Base-by-base conservation (phyloP, 2,329 filamentous ascomycete species). In the Fusarium napiforme region DNA sequence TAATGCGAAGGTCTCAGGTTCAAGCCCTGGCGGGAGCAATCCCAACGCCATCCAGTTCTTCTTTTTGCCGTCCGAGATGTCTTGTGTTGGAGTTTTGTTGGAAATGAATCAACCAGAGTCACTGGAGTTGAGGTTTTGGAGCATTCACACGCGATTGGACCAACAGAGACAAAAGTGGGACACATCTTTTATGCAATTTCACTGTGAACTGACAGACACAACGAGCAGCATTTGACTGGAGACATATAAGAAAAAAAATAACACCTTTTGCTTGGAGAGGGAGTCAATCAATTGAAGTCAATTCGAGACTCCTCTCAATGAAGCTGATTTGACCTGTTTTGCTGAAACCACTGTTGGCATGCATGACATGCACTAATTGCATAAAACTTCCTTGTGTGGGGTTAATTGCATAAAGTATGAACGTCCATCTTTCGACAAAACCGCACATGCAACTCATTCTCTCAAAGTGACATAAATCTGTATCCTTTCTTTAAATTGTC, bases 1-100 rank as follows among this genome's bases (percentile, higher is more conserved):
- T 60, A 56, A 60, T 60, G 58, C 58, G 46, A 60, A 60, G 58
- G 58, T 7, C 58, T 60, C 47, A 42, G 58, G 58, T 56, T 60
- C 47, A 60, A 60, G 47, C 58, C 58, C 47, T 43, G 58, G 58
- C 58, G 58, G 58, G 47, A 60, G 58, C 47, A 60, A 23, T 60
- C 47, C 58, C 58, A 56, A n/a, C n/a, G 47, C 58, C 58, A 43
- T 30, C 37, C 58, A 60, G 47, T 56, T 56, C 2, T 11, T 36
- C 9, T 60, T 57, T 60, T 60, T 40, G 36, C 11, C 2, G 5
- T 37, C 1, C 8, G 16, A 10, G 18, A 36, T 36, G n/a, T 15
- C n/a, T 52, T 2, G 8, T 2, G 5, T 23, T 34, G 28, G 14
- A 8, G 16, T 15, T 26, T n/a, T 21, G n/a, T 52, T 23, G 21